These are phyloP conservation scores for Solanum pimpinellifolium DNA, from an alignment of 257 asterid genomes.

Conservation along the genomic window DNA sequence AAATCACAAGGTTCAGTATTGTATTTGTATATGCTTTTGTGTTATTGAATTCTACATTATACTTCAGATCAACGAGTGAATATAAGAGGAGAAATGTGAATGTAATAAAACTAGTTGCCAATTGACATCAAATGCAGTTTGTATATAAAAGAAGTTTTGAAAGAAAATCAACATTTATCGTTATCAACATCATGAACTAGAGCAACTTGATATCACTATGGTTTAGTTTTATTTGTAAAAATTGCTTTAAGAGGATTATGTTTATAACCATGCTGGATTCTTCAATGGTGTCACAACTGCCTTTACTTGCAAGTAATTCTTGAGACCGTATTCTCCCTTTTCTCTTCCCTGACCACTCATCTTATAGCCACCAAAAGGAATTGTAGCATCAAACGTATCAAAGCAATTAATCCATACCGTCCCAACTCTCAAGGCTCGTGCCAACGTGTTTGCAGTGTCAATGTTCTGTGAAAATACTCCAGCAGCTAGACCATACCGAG, in stretches of 20 bases:
- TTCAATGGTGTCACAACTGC: slow-evolving; percentile 74
- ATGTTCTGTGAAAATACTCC: slow-evolving; percentile 81
- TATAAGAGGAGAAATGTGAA: background rate
- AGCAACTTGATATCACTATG: background rate
- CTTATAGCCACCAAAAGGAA: slow-evolving; percentile 95
- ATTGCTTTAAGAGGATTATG: background rate
- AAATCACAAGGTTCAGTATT: background rate
- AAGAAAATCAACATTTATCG: background rate
- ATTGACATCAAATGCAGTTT: background rate
- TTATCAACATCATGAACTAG: background rate
- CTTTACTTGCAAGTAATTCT: slow-evolving; percentile 85
- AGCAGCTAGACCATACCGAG: slow-evolving; percentile 71
- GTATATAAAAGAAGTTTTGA: background rate
- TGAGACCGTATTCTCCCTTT: slow-evolving; percentile 82
- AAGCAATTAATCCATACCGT: slow-evolving; percentile 77
- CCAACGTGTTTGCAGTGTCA: slow-evolving; percentile 78
- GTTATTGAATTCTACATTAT: background rate
- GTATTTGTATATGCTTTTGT: background rate
- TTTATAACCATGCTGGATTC: slow-evolving; percentile 91
- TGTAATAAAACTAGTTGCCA: background rate
- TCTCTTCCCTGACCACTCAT: slow-evolving; percentile 96
- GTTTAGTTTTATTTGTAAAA: background rate
- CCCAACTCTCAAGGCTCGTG: slow-evolving; percentile 77
- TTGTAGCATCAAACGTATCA: slow-evolving; percentile 82
- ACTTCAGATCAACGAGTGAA: background rate